Evolutionary conservation across 176 grass and related monocot genomes (phyloP).

Genomic region (Triticum turgidum): DNA sequence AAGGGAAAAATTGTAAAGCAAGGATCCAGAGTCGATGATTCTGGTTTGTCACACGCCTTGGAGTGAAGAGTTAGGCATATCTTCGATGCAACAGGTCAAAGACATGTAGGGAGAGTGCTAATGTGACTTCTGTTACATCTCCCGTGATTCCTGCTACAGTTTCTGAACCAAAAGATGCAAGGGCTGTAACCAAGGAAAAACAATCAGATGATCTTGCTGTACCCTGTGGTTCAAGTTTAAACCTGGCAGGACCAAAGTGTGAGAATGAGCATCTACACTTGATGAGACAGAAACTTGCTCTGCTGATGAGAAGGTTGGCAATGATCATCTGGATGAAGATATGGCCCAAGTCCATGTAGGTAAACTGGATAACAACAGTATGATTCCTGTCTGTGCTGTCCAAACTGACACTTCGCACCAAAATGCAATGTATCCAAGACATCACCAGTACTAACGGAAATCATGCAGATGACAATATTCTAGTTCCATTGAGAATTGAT

Average conservation of each 20-base stretch:
- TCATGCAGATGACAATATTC: slow-evolving; percentile 27
- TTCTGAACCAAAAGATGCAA: slow-evolving; percentile 34
- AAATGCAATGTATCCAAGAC: slow-evolving; percentile 18
- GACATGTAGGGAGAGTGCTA: slow-evolving; percentile 36
- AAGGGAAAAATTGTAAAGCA: too few species aligned
- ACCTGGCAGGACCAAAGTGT: slow-evolving; percentile 27
- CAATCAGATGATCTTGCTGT: slow-evolving; percentile 26
- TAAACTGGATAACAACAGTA: slow-evolving; percentile 16
- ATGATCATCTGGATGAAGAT: slow-evolving; percentile 24
- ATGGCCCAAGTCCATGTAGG: not conserved
- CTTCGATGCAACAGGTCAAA: slow-evolving; percentile 50
- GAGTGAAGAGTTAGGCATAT: slow-evolving; percentile 49
- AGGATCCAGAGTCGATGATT: slow-evolving; percentile 25
- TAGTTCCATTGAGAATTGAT: not conserved
- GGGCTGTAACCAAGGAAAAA: slow-evolving; percentile 14
- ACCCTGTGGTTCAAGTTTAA: slow-evolving; percentile 37
- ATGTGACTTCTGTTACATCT: slow-evolving; percentile 42
- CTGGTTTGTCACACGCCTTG: slow-evolving; percentile 59
- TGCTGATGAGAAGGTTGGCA: slow-evolving; percentile 35
- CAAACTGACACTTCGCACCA: slow-evolving; percentile 6
- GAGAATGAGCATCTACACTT: slow-evolving; percentile 21
- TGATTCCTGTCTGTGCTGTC: slow-evolving; percentile 19
- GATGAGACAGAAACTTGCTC: slow-evolving; percentile 24
- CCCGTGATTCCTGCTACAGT: slow-evolving; percentile 11
- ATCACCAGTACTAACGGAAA: not conserved